Base-by-base conservation (phyloP, 805 yeast genomes). In the Kodamaea sagamina region DNA sequence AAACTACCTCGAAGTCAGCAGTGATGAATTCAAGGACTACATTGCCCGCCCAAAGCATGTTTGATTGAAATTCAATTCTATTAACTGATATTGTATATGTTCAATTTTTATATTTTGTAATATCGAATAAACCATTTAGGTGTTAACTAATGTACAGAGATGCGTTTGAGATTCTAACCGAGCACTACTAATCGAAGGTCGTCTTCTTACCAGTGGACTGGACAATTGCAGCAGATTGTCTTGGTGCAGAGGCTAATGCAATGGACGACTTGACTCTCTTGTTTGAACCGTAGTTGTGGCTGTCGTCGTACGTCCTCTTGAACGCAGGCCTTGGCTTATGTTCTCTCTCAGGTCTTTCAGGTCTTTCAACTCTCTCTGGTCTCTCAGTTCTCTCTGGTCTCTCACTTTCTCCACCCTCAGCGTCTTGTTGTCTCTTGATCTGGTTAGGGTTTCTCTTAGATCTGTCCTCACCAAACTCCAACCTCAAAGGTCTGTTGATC, bases 391-490 rank as follows among this genome's bases (percentile, higher is more conserved):
- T 39, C 28, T 38, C 46, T 11, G 39, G 17, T 35, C 32, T 44
- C 28, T 50, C 57, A 55, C 53, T 65, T 48, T 47, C 59, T 48
- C 52, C 49, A 6, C 47, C 47, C 11, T 24, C 48, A 8, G 18
- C 49, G 55, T 54, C 67, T 47, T 48, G 58, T 49, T 51, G 50
- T 39, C 53, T 56, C 53, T 65, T 52, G 45, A 57, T 53, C 50
- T 55, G 57, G 52, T 59, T 71, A n/a, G 82, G 84, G 38, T 67
- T 74, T 60, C 88, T 75, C 67, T 86, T 84, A 32, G 95, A 84
- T 67, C 99, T 78, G 61, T 92, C 98, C 67, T 93, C 97, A 51
- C 99, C 99, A 57, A 70, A 92, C 64, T 93, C 98, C 75, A 92
- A 72, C 65, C 96, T 77, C 52, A 89, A 64, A 1, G 82, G 81